A percentile compares a stretch with the other conserved stretches of the same genome.
Evolutionary conservation across 495 filamentous ascomycete species (phyloP).

Genomic region (Ramalina peruviana): DNA sequence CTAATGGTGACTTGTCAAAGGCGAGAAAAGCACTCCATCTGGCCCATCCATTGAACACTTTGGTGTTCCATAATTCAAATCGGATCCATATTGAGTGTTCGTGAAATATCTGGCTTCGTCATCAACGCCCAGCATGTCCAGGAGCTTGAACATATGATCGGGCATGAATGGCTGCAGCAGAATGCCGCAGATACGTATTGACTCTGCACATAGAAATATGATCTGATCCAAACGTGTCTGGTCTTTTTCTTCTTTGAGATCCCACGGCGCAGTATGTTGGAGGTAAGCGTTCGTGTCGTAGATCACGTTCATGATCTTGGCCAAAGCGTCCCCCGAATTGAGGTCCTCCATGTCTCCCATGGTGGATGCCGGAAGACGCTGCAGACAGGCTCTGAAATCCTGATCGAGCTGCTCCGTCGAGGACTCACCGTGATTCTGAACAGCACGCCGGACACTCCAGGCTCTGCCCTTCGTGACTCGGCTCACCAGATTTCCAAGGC

Average conservation of each 20-base stretch:
- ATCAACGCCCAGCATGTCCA: conserved; percentile 65
- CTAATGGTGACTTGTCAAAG: conserved; percentile 32
- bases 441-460: conserved; percentile 40
- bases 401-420: conserved; percentile 2
- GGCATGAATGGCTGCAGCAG: conserved; percentile 88
- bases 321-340: conserved; percentile 50
- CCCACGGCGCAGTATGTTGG: conserved; percentile 44
- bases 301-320: conserved; percentile 48
- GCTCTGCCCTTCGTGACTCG: conserved; percentile 53
- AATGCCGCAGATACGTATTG: conserved; percentile 68
- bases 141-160: conserved; percentile 52
- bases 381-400: conserved; percentile 16
- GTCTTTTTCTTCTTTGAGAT: conserved; percentile 16
- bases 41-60: conserved; percentile 28
- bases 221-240: conserved; percentile 31
- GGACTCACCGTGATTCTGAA: neutral
- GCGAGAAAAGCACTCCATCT: conserved; percentile 41
- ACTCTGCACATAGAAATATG: conserved; percentile 61
- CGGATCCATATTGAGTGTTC: conserved; percentile 40
- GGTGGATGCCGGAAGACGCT: conserved; percentile 26
- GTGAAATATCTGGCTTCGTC: conserved; percentile 40
- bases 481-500: conserved; percentile 63
- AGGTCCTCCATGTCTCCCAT: conserved; percentile 46
- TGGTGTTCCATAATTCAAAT: conserved; percentile 52
- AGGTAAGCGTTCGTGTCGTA: conserved; percentile 62